Conservation (phyloP, 2,329 filamentous ascomycete species). For the Cladosporium sp. region DNA sequence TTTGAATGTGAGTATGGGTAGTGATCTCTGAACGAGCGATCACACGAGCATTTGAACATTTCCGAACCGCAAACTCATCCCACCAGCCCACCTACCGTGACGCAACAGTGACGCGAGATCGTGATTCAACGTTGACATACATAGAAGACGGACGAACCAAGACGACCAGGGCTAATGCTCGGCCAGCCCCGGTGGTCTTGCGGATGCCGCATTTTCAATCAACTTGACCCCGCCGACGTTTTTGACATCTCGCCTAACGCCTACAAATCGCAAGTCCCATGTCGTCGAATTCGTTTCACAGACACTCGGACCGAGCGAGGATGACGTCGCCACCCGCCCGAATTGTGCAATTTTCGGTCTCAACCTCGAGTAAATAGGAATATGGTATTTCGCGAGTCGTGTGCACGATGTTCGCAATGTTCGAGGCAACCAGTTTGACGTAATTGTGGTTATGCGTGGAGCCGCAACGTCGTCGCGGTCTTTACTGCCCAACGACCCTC, state of each 20-base stretch:
- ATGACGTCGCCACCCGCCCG: background rate
- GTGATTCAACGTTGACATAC: constrained; percentile 2
- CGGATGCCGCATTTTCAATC: background rate
- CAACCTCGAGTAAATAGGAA: background rate
- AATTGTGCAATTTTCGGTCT: background rate
- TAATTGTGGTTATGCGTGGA: background rate
- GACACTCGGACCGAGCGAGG: background rate
- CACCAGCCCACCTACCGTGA: constrained; percentile 3
- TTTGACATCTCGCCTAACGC: background rate
- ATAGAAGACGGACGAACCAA: constrained; percentile 8
- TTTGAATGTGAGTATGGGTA: background rate
- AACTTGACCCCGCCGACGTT: constrained; percentile 2
- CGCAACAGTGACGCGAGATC: constrained; percentile 5
- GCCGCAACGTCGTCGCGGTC: background rate
- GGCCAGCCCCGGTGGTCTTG: background rate
- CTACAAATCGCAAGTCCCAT: background rate
- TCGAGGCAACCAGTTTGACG: background rate
- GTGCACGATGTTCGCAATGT: background rate
- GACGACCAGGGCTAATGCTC: constrained; percentile 5
- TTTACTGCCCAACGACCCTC: constrained; percentile 1
- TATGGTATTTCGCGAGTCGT: background rate
- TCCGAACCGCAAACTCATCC: background rate
- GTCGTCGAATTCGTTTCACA: background rate
- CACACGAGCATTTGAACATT: constrained; percentile 9
- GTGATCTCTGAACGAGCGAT: background rate